Base-by-base conservation (phyloP, 371 early-diverging fungal genomes). In the Lichtheimia corymbifera region DNA sequence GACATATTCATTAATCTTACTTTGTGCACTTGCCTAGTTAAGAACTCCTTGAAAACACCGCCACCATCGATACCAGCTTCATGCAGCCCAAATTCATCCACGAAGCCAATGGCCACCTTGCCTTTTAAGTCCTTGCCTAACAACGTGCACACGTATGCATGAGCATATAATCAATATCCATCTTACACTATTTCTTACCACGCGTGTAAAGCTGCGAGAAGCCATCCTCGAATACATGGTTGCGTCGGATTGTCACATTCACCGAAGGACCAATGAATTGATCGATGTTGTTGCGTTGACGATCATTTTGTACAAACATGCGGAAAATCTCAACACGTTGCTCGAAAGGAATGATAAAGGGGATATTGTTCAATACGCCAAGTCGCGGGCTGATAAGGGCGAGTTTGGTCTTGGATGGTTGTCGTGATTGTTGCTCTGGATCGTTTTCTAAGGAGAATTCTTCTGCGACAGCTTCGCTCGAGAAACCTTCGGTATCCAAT, bases 11-110 rank as follows among this genome's bases (percentile, higher is more conserved):
- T 28, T 40, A 18, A 25, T 41, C 11, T 13, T 20, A 9, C 44
- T 43, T 18, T 45, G 15, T 17, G 17, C 15, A 41, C 30, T 62
- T 79, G 85, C 77, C 77, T 70, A 4, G 92, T 93, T 58, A 95
- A 70, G 65, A 95, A 95, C 61, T 89, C 89, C 50, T 89, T 89
- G 61, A 89, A 89, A 0, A 89, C 85, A 18, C 88, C 95, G 17
- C 96, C 96, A 55, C 96, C 97, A 71, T 97, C 98, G 61, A 97
- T 91, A 2, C 98, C 98, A 13, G 93, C 93, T 72, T 98, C 98
- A 17, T 73, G 76, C 42, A 94, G 70, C 0, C 96, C 96, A 64
- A 90, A 89, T 57, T 89, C 85, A 67, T 90, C 91, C 25, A 95
- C 83, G 80, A 98, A 95, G 4, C 85, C 77, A 55, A 98, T 96